Evolutionary conservation across 768 basidiomycete species (phyloP), one percentile per base, ranked within the genome.

Genomic region (Calocybe indica): DNA sequence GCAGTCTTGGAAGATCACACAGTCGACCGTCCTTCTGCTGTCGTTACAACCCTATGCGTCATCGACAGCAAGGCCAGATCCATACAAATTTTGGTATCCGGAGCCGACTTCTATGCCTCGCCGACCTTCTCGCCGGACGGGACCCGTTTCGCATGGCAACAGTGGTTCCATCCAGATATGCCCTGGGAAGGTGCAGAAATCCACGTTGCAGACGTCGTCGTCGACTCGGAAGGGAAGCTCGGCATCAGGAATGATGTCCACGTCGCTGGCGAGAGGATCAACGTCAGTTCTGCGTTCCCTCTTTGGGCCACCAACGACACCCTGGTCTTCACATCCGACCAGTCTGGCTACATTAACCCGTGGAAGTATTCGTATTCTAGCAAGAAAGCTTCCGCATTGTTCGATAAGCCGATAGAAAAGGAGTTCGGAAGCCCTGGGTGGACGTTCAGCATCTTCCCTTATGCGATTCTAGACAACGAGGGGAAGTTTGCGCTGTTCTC

Each of bases 1-100:
- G 72, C 82, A 1, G 62, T 89, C 37, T 67, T 82, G 22, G 88
- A 92, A 57, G 86, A 90, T 54, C 86, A 88, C 62, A 86, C 82
- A 0, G 57, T 63, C 37, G 73, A 72, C 36, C 62, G 56, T 2
- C 80, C 83, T 0, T 58, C 76, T 3, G 58, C 73, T 15, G 72
- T 86, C 13, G 67, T 76, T 28, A 89, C 75, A 48, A 71, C 71
- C 0, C 74, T 92, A 32, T 72, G 72, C 44, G 56, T 82, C 45
- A 73, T 91, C 54, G 67, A 84, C 60, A 72, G 73, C 0, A 48
- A 53, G 2, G 63, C 68, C 4, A 71, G 75, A 52, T 62, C 64
- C 0, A 59, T 84, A 1, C 61, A 68, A 6, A 62, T 74, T 5
- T 62, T 89, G 36, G 41, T 66, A 1, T 63, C 70, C 0, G 85